Evolutionary conservation across 345 rosid species (phyloP).

Genomic region (Erysimum cheiranthoides): DNA sequence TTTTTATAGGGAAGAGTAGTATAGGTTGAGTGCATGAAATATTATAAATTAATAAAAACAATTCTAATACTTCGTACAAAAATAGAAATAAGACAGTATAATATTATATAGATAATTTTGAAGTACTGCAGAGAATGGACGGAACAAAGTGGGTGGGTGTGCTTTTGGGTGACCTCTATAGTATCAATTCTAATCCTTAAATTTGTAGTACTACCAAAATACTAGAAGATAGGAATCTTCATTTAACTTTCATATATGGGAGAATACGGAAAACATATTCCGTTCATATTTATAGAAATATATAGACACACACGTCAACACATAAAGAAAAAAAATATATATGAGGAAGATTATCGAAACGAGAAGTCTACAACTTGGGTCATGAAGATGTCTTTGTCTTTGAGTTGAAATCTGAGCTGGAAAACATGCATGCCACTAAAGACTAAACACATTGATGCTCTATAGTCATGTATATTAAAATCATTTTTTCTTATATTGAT

Average conservation of each 20-base stretch:
- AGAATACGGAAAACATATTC: slow-evolving; percentile 38
- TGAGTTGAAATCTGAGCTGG: slow-evolving; percentile 45
- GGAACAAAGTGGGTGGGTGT: slow-evolving; percentile 26
- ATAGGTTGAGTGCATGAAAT: background rate
- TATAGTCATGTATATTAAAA: background rate
- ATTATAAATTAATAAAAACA: background rate
- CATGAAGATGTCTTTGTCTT: slow-evolving; percentile 42
- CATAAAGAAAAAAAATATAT: background rate
- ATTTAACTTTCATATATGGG: background rate
- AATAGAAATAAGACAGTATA: background rate
- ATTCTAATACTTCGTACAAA: background rate
- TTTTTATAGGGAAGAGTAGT: background rate
- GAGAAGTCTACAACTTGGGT: slow-evolving; percentile 27
- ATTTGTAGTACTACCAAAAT: slow-evolving; percentile 23
- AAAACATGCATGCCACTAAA: slow-evolving; percentile 45
- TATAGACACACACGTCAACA: slow-evolving; percentile 31
- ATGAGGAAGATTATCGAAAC: slow-evolving; percentile 20
- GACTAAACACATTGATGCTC: slow-evolving; percentile 15
- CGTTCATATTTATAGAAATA: slow-evolving; percentile 19
- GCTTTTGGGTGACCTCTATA: slow-evolving; percentile 20
- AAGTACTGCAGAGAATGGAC: slow-evolving; percentile 2
- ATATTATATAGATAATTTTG: background rate
- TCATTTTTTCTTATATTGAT: background rate
- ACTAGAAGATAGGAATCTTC: slow-evolving; percentile 1
- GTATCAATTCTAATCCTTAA: slow-evolving; percentile 26